These are phyloP conservation scores for Exophiala sp. DNA, from an alignment of 2,329 filamentous ascomycete genomes.

Conservation along the genomic window DNA sequence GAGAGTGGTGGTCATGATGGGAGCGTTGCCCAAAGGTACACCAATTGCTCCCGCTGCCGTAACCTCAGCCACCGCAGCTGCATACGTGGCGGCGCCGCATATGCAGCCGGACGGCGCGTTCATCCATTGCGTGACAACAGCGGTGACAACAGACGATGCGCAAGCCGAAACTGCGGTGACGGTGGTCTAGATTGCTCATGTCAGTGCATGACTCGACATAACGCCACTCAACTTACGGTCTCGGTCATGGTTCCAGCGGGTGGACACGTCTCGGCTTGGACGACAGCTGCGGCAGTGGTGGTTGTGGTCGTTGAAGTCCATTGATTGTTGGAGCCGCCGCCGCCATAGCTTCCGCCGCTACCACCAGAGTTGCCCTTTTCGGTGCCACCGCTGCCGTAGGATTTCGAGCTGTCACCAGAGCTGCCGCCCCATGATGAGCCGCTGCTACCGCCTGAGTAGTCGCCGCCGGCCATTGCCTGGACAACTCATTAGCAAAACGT, in stretches of 20 bases:
- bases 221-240: slow-evolving; percentile 12
- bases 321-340: slow-evolving; percentile 1
- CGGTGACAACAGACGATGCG: slow-evolving; percentile 17
- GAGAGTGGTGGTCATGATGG: slow-evolving; percentile 8
- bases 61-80: background rate
- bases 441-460: slow-evolving; percentile 1
- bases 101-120: slow-evolving; percentile 22
- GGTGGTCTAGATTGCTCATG: slow-evolving; percentile 11
- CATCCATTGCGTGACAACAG: slow-evolving; percentile 19
- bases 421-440: background rate
- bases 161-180: slow-evolving; percentile 22
- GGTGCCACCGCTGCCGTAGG: slow-evolving; percentile 3
- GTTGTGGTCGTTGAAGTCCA: slow-evolving; percentile 2
- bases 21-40: slow-evolving; percentile 11
- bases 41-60: background rate
- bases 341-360: background rate
- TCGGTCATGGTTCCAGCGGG: slow-evolving; percentile 11
- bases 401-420: background rate
- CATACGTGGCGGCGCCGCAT: slow-evolving; percentile 12
- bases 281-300: background rate
- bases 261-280: slow-evolving; percentile 2
- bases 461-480: slow-evolving; percentile 14
- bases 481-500: background rate
- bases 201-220: background rate
- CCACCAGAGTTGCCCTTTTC: background rate